Conservation (phyloP, 768 basidiomycete species). For the Phaffia australis region DNA sequence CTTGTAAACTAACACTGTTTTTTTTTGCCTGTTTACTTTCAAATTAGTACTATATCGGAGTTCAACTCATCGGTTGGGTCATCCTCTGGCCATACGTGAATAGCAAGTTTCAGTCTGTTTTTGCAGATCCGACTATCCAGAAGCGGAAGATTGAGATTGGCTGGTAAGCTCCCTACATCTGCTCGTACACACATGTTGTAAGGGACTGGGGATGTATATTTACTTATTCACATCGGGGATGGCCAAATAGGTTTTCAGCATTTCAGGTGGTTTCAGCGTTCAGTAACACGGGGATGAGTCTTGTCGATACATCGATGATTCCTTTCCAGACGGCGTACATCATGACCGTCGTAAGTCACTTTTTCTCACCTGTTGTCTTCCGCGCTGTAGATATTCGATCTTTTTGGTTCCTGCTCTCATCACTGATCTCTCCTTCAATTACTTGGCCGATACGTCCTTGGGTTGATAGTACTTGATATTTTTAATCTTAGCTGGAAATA, state of each 20-base stretch:
- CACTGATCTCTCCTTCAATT: slow-evolving; percentile 1
- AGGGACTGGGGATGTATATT: background rate
- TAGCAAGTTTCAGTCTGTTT: slow-evolving; percentile 48
- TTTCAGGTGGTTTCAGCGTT: slow-evolving; percentile 81
- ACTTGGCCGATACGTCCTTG: background rate
- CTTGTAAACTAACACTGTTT: background rate
- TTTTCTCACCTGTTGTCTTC: background rate
- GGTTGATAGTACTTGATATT: slow-evolving; percentile 45
- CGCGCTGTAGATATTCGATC: background rate
- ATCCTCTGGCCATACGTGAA: slow-evolving; percentile 74
- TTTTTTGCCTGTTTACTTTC: background rate
- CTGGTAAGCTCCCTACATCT: slow-evolving; percentile 48
- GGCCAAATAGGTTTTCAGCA: slow-evolving; percentile 55
- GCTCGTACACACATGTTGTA: background rate
- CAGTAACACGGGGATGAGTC: slow-evolving; percentile 28
- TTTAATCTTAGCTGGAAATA: slow-evolving; percentile 82
- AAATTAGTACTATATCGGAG: slow-evolving; percentile 61
- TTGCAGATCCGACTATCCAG: slow-evolving; percentile 45
- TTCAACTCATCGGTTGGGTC: slow-evolving; percentile 58
- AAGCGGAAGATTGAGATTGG: slow-evolving; percentile 46
- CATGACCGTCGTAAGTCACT: slow-evolving; percentile 46
- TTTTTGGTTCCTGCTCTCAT: background rate
- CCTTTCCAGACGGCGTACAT: slow-evolving; percentile 79
- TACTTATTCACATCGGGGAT: background rate
- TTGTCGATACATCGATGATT: slow-evolving; percentile 69